phyloP scores from a whole-genome alignment of 176 grass and related monocot species.

The Ampelocalamus luodianensis region DNA sequence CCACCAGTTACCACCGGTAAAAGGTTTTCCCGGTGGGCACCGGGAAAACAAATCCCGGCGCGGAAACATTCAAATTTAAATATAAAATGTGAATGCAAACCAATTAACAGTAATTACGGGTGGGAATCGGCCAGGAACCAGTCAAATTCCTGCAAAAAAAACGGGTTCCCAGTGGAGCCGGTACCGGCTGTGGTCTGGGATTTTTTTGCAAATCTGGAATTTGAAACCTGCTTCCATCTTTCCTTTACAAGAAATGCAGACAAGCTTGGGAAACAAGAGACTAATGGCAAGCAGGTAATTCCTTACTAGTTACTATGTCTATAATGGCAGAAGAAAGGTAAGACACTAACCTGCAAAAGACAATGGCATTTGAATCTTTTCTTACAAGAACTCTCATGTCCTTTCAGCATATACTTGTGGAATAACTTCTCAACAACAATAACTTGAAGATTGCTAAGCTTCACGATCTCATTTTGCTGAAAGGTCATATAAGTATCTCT shows the following conservation, averaged over 20 bases:
- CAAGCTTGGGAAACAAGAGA: slow-evolving; percentile 7
- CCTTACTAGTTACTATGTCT: slow-evolving; percentile 7
- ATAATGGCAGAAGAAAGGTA: slow-evolving; percentile 21
- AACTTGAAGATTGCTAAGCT: slow-evolving; percentile 66
- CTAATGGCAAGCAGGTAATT: not conserved
- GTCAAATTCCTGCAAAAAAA: not conserved
- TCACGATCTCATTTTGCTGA: slow-evolving; percentile 58
- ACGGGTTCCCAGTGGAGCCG: not conserved
- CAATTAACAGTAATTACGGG: not conserved
- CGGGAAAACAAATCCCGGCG: not conserved
- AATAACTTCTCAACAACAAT: slow-evolving; percentile 77
- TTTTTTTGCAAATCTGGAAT: not conserved
- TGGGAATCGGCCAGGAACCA: not conserved
- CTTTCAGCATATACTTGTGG: slow-evolving; percentile 73
- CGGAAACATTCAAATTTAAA: not conserved
- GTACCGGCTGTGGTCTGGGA: not conserved
- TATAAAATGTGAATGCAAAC: not conserved
- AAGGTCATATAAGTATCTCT: slow-evolving; percentile 65
- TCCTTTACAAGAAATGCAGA: slow-evolving; percentile 19
- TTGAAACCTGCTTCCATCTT: not conserved
- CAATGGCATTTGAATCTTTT: slow-evolving; percentile 67
- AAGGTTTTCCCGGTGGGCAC: not conserved
- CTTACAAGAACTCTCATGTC: slow-evolving; percentile 61
- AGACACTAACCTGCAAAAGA: slow-evolving; percentile 76
- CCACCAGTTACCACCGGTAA: not conserved